Base-by-base conservation (phyloP, 306 rosid genomes). In the Cicer arietinum region DNA sequence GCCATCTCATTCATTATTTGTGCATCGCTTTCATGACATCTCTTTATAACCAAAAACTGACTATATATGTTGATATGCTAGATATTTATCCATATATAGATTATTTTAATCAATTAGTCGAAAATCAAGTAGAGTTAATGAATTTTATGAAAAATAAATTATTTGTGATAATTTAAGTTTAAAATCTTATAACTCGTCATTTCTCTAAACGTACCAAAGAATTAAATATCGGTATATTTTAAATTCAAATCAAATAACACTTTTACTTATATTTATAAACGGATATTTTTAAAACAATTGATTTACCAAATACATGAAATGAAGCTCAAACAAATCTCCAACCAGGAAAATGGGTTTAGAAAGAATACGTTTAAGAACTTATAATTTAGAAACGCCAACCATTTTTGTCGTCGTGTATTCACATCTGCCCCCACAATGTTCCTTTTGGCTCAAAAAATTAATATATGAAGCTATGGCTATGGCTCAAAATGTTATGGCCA, bases 381-480 rank as follows among this genome's bases (percentile, higher is more conserved):
- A 62, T 78, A 71, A 71, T 71, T 59, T 63, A 67, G 44, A 64
- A 12, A 20, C 11, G 65, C 57, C 2, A 63, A 72, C 58, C 16
- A 78, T 61, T 50, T 71, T 20, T 71, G 45, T 79, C 45, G 54
- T 46, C 66, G 75, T 47, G 61, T 53, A 56, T 53, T 79, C 82
- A 79, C 71, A 65, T 73, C 83, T 48, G 6, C 30, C 65, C 74
- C 78, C 79, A 73, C 79, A 61, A 79, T 35, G 53, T 54, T 61
- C 39, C 17, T 16, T 14, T 14, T 14, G 16, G 16, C 16, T 14
- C 16, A 14, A 14, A 14, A 14, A 14, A 14, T 14, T 14, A 14
- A 14, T 14, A 14, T 14, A 14, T 14, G 16, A 14, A 14, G 16
- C 16, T 14, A 14, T 14, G 16, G 16, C 16, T 14, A 14, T 14